Percentiles rank a stretch among this genome's conserved stretches.
Conservation (phyloP, 176 grass and related monocot genomes). For the Musa beccarii region DNA sequence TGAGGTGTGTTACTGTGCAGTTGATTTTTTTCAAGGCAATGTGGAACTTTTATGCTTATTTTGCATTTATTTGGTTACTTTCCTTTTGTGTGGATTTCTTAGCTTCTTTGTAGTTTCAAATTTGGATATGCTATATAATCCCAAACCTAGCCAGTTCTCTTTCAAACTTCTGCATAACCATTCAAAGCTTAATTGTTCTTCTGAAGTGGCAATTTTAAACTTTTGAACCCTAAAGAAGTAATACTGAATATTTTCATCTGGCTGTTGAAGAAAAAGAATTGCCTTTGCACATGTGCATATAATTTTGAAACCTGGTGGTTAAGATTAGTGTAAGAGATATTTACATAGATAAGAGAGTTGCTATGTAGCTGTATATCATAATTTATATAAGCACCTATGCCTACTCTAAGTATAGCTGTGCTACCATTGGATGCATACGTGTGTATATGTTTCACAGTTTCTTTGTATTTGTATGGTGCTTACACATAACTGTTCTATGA, state of each 20-base stretch:
- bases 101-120: neutral
- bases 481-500: too few relatives aligned
- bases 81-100: neutral
- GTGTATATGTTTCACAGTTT: too few relatives aligned
- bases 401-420: too few relatives aligned
- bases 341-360: neutral
- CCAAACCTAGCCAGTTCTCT: neutral
- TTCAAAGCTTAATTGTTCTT: too few relatives aligned
- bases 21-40: neutral
- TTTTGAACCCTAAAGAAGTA: neutral
- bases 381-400: neutral
- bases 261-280: neutral
- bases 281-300: neutral
- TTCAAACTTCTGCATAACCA: neutral
- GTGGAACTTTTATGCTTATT: neutral
- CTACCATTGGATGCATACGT: too few relatives aligned
- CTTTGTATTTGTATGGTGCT: too few relatives aligned
- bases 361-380: neutral
- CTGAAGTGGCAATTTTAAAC: too few relatives aligned
- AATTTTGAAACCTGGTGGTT: neutral
- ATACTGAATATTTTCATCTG: neutral
- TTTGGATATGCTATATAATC: neutral
- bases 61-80: neutral
- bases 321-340: too few relatives aligned
- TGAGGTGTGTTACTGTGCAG: constrained; percentile 41